Evolutionary conservation across 2,329 filamentous ascomycete species (phyloP), one percentile per base, ranked within the genome.

Genomic region (Huntiella bhutanensis): DNA sequence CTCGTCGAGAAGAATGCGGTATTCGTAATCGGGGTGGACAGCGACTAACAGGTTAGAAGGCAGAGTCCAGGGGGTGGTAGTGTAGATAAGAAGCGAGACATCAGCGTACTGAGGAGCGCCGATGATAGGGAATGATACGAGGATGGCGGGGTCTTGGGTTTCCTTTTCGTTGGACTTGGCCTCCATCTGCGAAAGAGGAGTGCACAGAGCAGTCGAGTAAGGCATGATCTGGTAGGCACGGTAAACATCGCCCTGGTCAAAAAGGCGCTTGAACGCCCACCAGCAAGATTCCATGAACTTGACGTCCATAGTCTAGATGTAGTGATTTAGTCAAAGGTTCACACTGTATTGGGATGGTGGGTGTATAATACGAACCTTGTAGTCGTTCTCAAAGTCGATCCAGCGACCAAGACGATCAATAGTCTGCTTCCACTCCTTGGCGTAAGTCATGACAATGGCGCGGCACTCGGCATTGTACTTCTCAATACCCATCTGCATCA

Each of bases 381-480:
- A 85, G 57, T 84, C 80, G 54, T 81, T 80, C 58, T 84, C 80
- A 55, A 84, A 83, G 60, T 84, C 80, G 55, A 84, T 80, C 80
- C 80, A 84, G 49, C 80, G 70, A 41, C 80, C 80, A 42, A 84
- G 59, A 48, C 80, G 64, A 47, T 81, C 77, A 55, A 84, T 80
- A 36, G 81, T 88, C 52, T 75, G 65, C 56, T 82, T 73, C 85
- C 85, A 93, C 58, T 92, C 84, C 11, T 68, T 63, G 6, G 82
- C 75, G 59, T 79, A 92, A 57, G 78, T 73, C 82, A 92, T 88
- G 53, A 92, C 85, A 60, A 92, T 91, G 51, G 81, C 76, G 52
- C 77, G 72, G 62, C 85, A 93, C 64, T 91, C 80, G 50, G 72
- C 76, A 60, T 92, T 93, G 66, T 92, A 93, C 56, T 80, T 79